Evolutionary conservation across 768 basidiomycete species (phyloP).

Genomic region (Boletus subparvulus): DNA sequence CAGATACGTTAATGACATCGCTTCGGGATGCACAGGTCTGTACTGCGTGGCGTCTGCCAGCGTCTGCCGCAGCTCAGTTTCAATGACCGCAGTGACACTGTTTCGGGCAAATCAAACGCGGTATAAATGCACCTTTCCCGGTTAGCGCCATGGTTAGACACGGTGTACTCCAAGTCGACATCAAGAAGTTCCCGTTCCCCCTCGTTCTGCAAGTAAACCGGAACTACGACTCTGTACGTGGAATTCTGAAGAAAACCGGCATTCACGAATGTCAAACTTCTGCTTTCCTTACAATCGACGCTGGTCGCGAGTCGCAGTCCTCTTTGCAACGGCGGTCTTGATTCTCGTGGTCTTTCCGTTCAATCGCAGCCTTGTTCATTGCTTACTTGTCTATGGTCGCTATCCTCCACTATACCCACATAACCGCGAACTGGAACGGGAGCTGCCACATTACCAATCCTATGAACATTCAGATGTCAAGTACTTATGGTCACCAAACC

Average conservation of each 20-base stretch:
- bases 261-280: conserved; percentile 1
- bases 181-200: background rate
- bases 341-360: conserved; percentile 21
- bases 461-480: conserved; percentile 35
- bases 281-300: background rate
- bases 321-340: conserved; percentile 6
- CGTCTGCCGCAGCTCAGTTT: no score
- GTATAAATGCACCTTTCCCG: no score
- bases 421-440: conserved; percentile 37
- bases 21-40: no score
- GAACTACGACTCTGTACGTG: background rate
- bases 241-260: background rate
- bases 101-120: no score
- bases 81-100: no score
- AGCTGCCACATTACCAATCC: conserved; percentile 39
- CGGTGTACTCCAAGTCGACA: background rate
- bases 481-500: conserved; percentile 49
- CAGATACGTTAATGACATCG: no score
- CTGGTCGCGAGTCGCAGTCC: conserved; percentile 2
- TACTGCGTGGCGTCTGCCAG: no score
- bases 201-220: background rate
- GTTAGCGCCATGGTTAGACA: background rate
- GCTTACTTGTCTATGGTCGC: conserved; percentile 13
- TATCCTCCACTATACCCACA: conserved; percentile 43
- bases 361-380: conserved; percentile 20